Conservation (phyloP, 2,329 filamentous ascomycete species). For the Dothideomycetidae sp. region DNA sequence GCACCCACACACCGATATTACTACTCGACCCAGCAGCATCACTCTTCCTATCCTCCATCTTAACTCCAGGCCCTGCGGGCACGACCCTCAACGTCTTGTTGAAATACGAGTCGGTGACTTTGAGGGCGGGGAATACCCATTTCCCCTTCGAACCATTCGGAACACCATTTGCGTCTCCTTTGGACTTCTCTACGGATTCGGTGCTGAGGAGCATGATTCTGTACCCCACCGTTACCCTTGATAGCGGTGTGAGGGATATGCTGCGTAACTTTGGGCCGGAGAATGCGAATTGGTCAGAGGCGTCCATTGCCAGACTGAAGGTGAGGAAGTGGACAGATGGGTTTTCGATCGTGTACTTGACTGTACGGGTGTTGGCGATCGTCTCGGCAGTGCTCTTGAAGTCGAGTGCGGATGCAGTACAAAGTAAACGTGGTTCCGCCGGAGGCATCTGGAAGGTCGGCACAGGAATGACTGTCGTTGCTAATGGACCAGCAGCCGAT, state of each 20-base stretch:
- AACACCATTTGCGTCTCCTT: slow-evolving; percentile 7
- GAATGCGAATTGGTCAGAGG: slow-evolving; percentile 84
- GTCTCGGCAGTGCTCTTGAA: no score
- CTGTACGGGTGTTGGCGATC: slow-evolving; percentile 11
- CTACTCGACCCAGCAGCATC: no score
- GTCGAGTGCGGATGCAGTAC: slow-evolving; percentile 26
- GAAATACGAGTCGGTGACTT: slow-evolving; percentile 81
- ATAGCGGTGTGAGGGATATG: slow-evolving; percentile 69
- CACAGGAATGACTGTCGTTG: slow-evolving; percentile 57
- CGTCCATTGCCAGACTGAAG: slow-evolving; percentile 84
- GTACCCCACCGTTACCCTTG: slow-evolving; percentile 59
- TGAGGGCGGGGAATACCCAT: slow-evolving; percentile 60
- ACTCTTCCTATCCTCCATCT: slow-evolving; percentile 26
- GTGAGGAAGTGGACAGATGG: slow-evolving; percentile 88
- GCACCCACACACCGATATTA: no score
- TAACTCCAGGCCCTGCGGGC: slow-evolving; percentile 61
- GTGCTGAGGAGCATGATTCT: slow-evolving; percentile 49
- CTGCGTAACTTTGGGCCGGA: slow-evolving; percentile 71
- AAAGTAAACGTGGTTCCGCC: slow-evolving; percentile 73
- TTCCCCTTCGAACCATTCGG: slow-evolving; percentile 27
- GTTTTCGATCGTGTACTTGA: slow-evolving; percentile 68
- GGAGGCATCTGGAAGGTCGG: slow-evolving; percentile 69
- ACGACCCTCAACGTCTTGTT: slow-evolving; percentile 76
- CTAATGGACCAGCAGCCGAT: slow-evolving; percentile 16
- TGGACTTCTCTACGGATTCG: slow-evolving; percentile 8